Evolutionary conservation across 768 basidiomycete genomes (phyloP).

Genomic region (Russula foetens): DNA sequence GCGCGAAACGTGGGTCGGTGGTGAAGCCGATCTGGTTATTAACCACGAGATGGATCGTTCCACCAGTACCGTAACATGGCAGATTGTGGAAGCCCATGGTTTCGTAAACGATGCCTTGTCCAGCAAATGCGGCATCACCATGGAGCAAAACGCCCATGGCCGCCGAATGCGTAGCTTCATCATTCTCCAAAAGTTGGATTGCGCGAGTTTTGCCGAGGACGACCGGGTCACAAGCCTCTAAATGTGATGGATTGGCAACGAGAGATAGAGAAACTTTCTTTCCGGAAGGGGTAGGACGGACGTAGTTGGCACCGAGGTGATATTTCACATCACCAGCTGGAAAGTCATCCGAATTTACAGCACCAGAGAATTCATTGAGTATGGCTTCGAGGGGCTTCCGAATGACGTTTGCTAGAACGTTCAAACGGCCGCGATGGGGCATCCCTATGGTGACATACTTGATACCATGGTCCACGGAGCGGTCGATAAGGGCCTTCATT

Average conservation of each 20-base stretch:
- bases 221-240: constrained; percentile 95
- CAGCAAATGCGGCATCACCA: constrained; percentile 97
- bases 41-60: constrained; percentile 96
- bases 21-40: constrained; percentile 99
- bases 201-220: constrained; percentile 99
- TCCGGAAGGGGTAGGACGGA: constrained; percentile 94
- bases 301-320: constrained; percentile 97
- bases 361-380: constrained; percentile 89
- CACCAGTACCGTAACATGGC: constrained; percentile 93
- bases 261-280: constrained; percentile 97
- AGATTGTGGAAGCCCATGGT: constrained; percentile 98
- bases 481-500: constrained; percentile 99
- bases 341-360: constrained; percentile 55
- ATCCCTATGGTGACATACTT: constrained; percentile 97
- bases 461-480: constrained; percentile 93
- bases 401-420: constrained; percentile 97
- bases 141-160: constrained; percentile 96
- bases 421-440: constrained; percentile 98
- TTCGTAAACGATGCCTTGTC: constrained; percentile 97
- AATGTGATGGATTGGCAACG: constrained; percentile 96
- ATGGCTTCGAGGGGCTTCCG: constrained; percentile 98
- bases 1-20: constrained; percentile 94
- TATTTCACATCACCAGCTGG: constrained; percentile 98
- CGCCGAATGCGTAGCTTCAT: constrained; percentile 68
- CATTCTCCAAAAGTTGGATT: constrained; percentile 89